These are phyloP conservation scores for Gaeumannomyces tritici DNA, from an alignment of 2,329 filamentous ascomycete species.

Conservation along the genomic window DNA sequence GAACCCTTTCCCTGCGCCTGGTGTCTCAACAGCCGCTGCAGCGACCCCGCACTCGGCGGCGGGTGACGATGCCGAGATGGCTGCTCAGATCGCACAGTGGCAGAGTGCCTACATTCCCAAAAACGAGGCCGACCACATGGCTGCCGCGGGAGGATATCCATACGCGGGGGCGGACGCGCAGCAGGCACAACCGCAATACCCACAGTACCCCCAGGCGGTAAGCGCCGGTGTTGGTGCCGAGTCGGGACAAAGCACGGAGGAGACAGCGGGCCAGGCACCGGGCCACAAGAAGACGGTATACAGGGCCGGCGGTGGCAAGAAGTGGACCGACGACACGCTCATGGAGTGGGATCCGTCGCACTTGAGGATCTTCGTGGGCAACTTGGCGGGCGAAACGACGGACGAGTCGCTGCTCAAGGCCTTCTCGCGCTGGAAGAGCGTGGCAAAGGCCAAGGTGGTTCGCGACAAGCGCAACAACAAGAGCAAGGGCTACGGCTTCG, in stretches of 20 bases:
- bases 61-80: constrained; percentile 61
- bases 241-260: constrained; percentile 20
- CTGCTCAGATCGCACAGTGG: constrained; percentile 90
- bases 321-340: constrained; percentile 80
- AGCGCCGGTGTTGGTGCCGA: constrained; percentile 15
- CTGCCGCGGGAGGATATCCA: constrained; percentile 13
- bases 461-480: constrained; percentile 95
- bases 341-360: constrained; percentile 95
- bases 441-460: constrained; percentile 88
- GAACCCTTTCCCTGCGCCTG: constrained; percentile 70
- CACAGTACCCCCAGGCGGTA: neutral
- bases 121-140: constrained; percentile 13
- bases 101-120: constrained; percentile 75
- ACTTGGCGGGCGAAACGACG: constrained; percentile 92
- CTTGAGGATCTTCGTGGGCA: constrained; percentile 91
- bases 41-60: constrained; percentile 31
- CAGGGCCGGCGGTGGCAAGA: constrained; percentile 81
- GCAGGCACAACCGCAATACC: constrained; percentile 11
- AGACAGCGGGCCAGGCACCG: constrained; percentile 36
- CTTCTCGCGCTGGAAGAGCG: constrained; percentile 76
- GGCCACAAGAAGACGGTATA: constrained; percentile 78
- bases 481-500: constrained; percentile 92
- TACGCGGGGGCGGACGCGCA: constrained; percentile 13
- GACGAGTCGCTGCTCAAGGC: constrained; percentile 93
- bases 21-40: constrained; percentile 16